phyloP scores from a whole-genome alignment of 768 basidiomycete species.

The Atractiella rhizophila region DNA sequence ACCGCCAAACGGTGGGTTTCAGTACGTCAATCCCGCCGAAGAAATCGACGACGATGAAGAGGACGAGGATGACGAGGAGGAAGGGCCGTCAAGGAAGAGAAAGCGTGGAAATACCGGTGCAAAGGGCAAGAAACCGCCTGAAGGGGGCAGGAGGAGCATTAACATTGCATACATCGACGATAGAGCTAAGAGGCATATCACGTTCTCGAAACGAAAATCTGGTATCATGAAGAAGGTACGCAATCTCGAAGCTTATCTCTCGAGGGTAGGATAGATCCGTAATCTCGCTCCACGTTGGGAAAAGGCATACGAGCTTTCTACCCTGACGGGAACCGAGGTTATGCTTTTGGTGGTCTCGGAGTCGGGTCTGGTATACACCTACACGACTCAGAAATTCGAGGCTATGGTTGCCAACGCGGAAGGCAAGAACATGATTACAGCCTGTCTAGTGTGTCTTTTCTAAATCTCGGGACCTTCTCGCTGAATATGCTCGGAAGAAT shows the following conservation, averaged over 20 bases:
- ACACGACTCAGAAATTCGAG: constrained; percentile 7
- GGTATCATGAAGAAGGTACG: constrained; percentile 15
- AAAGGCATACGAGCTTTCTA: constrained; percentile 12
- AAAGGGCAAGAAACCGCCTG: constrained; percentile 6
- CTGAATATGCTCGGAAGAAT: no score
- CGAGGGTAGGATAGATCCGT: background rate
- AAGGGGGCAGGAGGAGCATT: constrained; percentile 12
- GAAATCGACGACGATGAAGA: no score
- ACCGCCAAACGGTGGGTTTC: no score
- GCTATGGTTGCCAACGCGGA: constrained; percentile 1
- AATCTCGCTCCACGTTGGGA: background rate
- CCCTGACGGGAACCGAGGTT: constrained; percentile 12
- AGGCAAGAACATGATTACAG: constrained; percentile 5
- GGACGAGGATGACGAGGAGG: no score
- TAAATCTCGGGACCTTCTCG: no score
- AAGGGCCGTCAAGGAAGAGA: no score
- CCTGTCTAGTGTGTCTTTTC: no score
- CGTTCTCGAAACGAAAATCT: constrained; percentile 13
- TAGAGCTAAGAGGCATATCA: constrained; percentile 9
- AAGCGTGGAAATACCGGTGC: no score
- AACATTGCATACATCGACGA: constrained; percentile 9
- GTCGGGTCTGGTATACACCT: constrained; percentile 10
- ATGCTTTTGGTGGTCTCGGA: constrained; percentile 11
- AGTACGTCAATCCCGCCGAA: no score
- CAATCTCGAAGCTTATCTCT: background rate